Evolutionary conservation across 148 eudicot genomes (phyloP).

Genomic region (Talinum fruticosum): DNA sequence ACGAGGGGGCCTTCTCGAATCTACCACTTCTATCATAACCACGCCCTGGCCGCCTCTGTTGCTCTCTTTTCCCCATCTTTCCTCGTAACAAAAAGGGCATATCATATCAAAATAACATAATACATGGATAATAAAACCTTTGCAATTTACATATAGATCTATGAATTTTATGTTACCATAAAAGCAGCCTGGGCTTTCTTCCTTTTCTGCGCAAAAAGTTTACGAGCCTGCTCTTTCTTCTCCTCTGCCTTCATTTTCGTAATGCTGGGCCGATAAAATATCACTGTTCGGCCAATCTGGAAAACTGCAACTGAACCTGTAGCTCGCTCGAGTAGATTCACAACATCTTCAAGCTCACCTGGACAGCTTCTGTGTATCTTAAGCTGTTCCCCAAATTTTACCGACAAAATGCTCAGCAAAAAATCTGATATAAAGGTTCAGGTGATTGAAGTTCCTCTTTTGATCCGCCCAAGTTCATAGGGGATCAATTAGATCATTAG

Average conservation of each 20-base stretch:
- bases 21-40: not conserved
- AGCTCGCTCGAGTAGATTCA: slow-evolving; percentile 57
- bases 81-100: not conserved
- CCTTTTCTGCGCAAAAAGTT: slow-evolving; percentile 37
- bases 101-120: not conserved
- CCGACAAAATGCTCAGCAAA: not conserved
- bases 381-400: slow-evolving; percentile 41
- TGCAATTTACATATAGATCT: no score
- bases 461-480: not conserved
- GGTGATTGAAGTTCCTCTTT: not conserved
- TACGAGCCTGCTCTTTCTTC: slow-evolving; percentile 65
- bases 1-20: slow-evolving; percentile 15
- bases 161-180: slow-evolving; percentile 41
- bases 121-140: not conserved
- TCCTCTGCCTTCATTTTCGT: slow-evolving; percentile 70
- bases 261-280: slow-evolving; percentile 89
- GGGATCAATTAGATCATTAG: not conserved
- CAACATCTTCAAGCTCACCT: slow-evolving; percentile 67
- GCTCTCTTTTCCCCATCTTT: slow-evolving; percentile 24
- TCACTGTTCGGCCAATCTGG: slow-evolving; percentile 84
- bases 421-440: not conserved
- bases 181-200: slow-evolving; percentile 27
- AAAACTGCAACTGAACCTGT: slow-evolving; percentile 74
- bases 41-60: slow-evolving; percentile 10
- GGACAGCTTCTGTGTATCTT: slow-evolving; percentile 75